Evolutionary conservation across 2,329 filamentous ascomycete genomes (phyloP), one percentile per base, ranked within the genome.

Genomic region (Furcasterigmium sp.): DNA sequence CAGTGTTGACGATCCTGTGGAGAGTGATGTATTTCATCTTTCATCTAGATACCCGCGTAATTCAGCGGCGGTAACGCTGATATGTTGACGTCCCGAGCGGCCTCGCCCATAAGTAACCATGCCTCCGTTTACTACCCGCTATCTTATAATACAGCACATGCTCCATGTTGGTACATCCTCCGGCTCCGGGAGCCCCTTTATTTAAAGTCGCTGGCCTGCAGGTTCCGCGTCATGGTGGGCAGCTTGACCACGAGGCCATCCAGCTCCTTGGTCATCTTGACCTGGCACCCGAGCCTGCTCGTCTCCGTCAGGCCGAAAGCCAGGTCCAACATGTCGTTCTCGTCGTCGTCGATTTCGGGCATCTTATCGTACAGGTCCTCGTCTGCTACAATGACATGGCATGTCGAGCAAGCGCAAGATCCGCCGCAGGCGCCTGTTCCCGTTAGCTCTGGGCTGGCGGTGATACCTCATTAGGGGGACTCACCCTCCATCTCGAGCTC

Each of bases 401-500:
- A 95, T 6, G 90, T 95, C 45, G 87, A 93, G 69, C 90, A 95
- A 43, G 90, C 90, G 66, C 90, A 95, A 26, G 87, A 93, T 18
- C 90, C 93, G 53, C 93, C 93, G 59, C 93, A 98, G 11, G 93
- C 93, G 48, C 93, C 81, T 54, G 26, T 15, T 9, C 8, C 14
- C 2, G 18, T 30, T 8, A 35, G 39, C 32, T 20, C 41, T 14
- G 17, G 17, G n/a, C 21, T 26, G 7, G 11, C 23, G 7, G 7
- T 26, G 7, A 26, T 18, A n/a, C 34, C 40, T 21, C 18, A 15
- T 26, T 7, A 26, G 7, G 13, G n/a, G 10, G 40, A 55, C 66
- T 47, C 60, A 78, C 79, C 91, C 73, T 98, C 93, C 91, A 98
- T 97, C 64, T 98, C 93, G 34, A 98, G 72, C 59, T 97, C 91